A percentile compares a stretch with the other conserved stretches of the same genome.
Conservation (phyloP, 2,329 filamentous ascomycete genomes). For the Monilinia aucupariae region DNA sequence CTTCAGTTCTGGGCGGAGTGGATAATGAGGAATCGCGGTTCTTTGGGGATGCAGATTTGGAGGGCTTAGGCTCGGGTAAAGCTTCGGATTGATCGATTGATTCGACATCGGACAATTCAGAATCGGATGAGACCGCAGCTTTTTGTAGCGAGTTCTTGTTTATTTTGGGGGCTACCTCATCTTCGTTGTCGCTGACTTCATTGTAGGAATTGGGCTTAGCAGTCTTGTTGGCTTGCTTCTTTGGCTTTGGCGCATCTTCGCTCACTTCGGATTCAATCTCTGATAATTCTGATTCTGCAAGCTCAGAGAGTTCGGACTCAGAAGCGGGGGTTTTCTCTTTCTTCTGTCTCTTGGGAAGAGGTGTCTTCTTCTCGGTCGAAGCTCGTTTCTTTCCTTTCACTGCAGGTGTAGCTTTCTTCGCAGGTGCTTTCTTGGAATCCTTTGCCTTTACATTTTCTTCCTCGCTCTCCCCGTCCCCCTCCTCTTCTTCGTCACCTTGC, state of each 20-base stretch:
- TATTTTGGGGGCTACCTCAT: background rate
- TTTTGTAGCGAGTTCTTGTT: background rate
- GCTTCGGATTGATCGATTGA: conserved; percentile 4
- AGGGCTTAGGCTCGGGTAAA: background rate
- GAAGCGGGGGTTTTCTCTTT: conserved; percentile 27
- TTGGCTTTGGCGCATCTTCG: conserved; percentile 16
- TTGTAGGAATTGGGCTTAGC: background rate
- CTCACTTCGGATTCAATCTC: conserved; percentile 22
- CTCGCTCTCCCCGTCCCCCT: conserved; percentile 37
- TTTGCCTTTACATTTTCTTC: conserved; percentile 42
- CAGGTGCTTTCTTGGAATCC: background rate
- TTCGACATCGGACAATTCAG: conserved; percentile 5
- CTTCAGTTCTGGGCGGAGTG: conserved; percentile 17
- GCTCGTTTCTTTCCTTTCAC: conserved; percentile 36
- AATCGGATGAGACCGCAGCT: background rate
- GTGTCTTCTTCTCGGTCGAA: conserved; percentile 40
- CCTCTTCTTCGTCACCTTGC: conserved; percentile 19
- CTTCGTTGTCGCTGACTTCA: conserved; percentile 8
- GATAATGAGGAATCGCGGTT: conserved; percentile 13
- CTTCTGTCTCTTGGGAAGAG: conserved; percentile 33
- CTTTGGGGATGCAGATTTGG: conserved; percentile 20
- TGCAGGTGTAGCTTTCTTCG: conserved; percentile 36
- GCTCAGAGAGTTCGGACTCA: conserved; percentile 10
- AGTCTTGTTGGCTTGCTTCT: conserved; percentile 7
- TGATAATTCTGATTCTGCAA: conserved; percentile 8